Conservation (phyloP, 2,329 filamentous ascomycete species). For the Colletotrichum eleusines region DNA sequence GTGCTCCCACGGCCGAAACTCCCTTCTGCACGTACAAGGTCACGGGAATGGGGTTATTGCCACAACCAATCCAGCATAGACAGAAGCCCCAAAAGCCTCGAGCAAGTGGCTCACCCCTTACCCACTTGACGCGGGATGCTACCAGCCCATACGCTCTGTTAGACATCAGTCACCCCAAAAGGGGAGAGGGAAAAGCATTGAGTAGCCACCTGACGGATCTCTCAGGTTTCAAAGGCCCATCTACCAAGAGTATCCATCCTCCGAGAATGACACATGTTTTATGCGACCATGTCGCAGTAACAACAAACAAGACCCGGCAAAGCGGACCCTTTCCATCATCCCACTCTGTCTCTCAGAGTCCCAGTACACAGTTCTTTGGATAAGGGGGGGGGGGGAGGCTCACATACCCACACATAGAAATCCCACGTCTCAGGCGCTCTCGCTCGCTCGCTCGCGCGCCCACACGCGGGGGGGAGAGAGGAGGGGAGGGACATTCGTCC, state of each 20-base stretch:
- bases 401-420: background rate
- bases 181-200: background rate
- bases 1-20: background rate
- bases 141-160: background rate
- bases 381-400: background rate
- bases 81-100: background rate
- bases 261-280: background rate
- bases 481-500: background rate
- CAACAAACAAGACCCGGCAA: background rate
- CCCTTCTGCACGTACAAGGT: background rate
- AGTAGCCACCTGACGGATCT: background rate
- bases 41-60: background rate
- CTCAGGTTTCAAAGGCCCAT: background rate
- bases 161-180: background rate
- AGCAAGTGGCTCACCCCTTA: background rate
- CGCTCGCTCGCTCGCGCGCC: background rate
- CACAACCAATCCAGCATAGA: background rate
- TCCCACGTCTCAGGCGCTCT: conserved; percentile 5
- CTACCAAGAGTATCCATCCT: background rate
- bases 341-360: conserved; percentile 1
- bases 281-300: conserved; percentile 2
- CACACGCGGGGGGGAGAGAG: no score
- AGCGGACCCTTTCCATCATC: background rate
- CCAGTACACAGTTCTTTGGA: background rate
- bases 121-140: background rate